Evolutionary conservation across 352 stramenopile genomes (phyloP), one percentile per base, ranked within the genome.

Genomic region (Phytophthora fragariae): DNA sequence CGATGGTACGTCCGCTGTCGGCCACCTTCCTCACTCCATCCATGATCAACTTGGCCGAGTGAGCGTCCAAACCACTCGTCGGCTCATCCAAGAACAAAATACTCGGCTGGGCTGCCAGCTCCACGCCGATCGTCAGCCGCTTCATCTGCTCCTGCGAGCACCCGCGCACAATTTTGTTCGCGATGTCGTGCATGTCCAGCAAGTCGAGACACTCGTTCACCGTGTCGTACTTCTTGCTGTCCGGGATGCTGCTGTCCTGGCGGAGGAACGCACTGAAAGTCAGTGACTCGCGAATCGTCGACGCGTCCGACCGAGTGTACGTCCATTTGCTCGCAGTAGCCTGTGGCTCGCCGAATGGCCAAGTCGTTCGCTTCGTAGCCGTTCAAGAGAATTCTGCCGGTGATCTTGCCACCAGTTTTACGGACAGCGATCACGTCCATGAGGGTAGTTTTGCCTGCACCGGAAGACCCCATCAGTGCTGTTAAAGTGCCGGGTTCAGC

Each of bases 81-180:
- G 90, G 90, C n/a, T 90, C 80, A 46, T 91, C 83, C 29, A 89
- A 57, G 70, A 98, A 97, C n/a, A 97, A 65, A 17, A 97, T 72
- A 37, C 77, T 83, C 47, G 92, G 85, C 49, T 92, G 89, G 4
- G 84, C 88, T 2, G 94, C 88, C 12, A 98, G 75, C 47, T 85
- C 79, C 12, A 85, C 79, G 7, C 79, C 79, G 29, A 85, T 85
- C 29, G 79, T 84, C 50, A 85, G 39, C 1, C 79, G 76, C 70
- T 84, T 85, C 76, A 82, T 82, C 52, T 84, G 79, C 60, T 85
- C 79, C 27, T 75, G 70, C 3, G 68, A 72, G 57, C 77, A 63
- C 3, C 68, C 62, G 33, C 68, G 68, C 35, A 75, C 68, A 27
- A 83, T 82, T 37, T 83, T 61, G 66, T 85, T 72, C 6, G 70